Evolutionary conservation across 495 filamentous ascomycete species (phyloP).

Genomic region (Aspergillus affinis): DNA sequence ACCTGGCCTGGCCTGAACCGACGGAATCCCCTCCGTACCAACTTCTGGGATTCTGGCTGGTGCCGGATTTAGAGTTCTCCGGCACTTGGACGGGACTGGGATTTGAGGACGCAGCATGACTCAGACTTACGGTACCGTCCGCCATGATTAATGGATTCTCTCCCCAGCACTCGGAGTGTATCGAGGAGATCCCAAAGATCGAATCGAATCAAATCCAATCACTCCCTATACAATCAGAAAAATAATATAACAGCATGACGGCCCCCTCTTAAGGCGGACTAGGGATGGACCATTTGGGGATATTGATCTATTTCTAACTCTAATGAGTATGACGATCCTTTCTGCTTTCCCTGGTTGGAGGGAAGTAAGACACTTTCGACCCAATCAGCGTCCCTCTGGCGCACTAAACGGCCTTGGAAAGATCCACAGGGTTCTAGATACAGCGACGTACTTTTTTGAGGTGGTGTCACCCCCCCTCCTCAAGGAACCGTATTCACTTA

Average conservation of each 20-base stretch:
- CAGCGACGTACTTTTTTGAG: conserved; percentile 1
- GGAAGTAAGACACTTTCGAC: neutral
- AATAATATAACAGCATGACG: neutral
- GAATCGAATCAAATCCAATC: too few species aligned
- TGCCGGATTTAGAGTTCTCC: neutral
- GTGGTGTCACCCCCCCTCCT: neutral
- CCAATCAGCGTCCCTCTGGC: neutral
- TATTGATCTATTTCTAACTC: conserved; percentile 4
- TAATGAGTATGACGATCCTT: neutral
- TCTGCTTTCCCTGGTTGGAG: neutral
- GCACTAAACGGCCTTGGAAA: too few species aligned
- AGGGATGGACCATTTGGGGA: neutral
- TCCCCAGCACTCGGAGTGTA: too few species aligned
- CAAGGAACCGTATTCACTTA: neutral
- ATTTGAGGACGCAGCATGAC: neutral
- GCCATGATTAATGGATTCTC: too few species aligned
- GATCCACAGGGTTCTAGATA: neutral
- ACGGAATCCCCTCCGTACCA: neutral
- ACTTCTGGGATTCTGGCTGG: too few species aligned
- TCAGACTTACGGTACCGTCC: too few species aligned
- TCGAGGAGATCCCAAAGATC: too few species aligned
- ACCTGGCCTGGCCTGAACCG: neutral
- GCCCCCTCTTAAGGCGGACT: neutral
- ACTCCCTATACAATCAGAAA: too few species aligned
- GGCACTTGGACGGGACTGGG: neutral